Conservation (phyloP, 1,284 basidiomycete species). For the Xerocomus cyaneibrunnescens region DNA sequence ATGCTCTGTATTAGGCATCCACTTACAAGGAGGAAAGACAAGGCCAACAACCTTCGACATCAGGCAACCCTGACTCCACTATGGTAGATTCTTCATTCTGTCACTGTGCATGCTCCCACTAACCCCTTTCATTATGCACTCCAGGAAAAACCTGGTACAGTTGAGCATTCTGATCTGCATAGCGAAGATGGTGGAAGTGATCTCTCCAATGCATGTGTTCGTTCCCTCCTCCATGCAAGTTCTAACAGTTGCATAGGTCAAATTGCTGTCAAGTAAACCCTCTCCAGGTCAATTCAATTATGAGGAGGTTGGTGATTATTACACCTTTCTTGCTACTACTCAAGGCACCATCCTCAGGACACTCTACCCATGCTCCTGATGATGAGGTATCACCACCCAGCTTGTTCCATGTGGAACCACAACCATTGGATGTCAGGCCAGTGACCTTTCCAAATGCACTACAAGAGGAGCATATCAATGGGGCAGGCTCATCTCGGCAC, state of each 20-base stretch:
- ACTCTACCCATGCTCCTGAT: not conserved
- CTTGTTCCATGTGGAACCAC: no score
- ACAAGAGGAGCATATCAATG: not conserved
- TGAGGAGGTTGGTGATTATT: not conserved
- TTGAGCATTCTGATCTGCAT: not conserved
- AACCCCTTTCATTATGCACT: not conserved
- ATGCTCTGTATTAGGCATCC: not conserved
- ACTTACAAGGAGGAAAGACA: no score
- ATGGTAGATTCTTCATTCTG: not conserved
- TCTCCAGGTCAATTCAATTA: not conserved
- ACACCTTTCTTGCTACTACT: not conserved
- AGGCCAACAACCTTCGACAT: not conserved
- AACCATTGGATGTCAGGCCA: no score
- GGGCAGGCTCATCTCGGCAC: not conserved
- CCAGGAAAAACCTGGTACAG: not conserved
- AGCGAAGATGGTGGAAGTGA: not conserved
- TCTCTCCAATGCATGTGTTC: not conserved
- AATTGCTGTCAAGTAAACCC: not conserved
- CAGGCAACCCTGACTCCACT: no score
- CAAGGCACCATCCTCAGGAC: not conserved
- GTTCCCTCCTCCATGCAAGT: not conserved
- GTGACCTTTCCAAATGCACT: not conserved
- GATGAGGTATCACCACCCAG: no score
- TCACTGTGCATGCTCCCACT: no score
- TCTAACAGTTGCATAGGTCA: not conserved